Base-by-base conservation (phyloP, 2,329 filamentous ascomycete species). In the Colletotrichum theobromicola region DNA sequence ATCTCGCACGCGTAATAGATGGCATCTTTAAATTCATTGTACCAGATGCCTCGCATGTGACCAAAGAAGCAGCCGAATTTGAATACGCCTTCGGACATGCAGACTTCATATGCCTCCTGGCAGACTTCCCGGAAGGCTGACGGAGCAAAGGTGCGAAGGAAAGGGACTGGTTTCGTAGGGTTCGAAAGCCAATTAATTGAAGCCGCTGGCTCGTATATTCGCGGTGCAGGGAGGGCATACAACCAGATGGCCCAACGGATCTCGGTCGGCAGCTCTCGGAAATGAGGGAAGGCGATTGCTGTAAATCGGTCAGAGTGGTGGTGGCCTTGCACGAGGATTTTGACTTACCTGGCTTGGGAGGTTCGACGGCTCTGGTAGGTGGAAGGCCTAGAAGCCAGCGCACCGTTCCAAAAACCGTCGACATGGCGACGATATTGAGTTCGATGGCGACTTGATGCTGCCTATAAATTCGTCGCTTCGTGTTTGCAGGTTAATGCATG, bases 1-100 rank as follows among this genome's bases (percentile, higher is more conserved):
- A 12, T 7, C 4, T 9, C 4, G 9, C n/a, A n/a, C 4, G 53
- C 18, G 32, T 28, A 67, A 4, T 61, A 67, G 2, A 71, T 10
- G 2, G 37, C 53, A 13, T 71, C 69, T 12, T 3, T 24, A 5
- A 4, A 15, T 6, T 60, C 15, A 37, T 71, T 71, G 53, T 10
- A 67, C 62, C 62, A 67, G 5, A 53, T n/a, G 12, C 53, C 62
- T 6, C 69, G 35, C 12, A 71, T 37, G 28, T 21, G 10, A 12
- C 30, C 12, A 6, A 7, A 13, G n/a, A 26, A 61, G 12, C 26
- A 71, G 26, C 53, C 62, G 13, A 67, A 71, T 7, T 26, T 24
- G 21, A 60, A 71, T 8, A 12, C 24, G 4, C 68, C 53, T 7
- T 15, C 28, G 10, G n/a, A 57, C 50, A 61, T 60, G 12, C 34